These are phyloP conservation scores for Saposhnikovia divaricata DNA, from an alignment of 129 eudicot genomes.

Conservation along the genomic window DNA sequence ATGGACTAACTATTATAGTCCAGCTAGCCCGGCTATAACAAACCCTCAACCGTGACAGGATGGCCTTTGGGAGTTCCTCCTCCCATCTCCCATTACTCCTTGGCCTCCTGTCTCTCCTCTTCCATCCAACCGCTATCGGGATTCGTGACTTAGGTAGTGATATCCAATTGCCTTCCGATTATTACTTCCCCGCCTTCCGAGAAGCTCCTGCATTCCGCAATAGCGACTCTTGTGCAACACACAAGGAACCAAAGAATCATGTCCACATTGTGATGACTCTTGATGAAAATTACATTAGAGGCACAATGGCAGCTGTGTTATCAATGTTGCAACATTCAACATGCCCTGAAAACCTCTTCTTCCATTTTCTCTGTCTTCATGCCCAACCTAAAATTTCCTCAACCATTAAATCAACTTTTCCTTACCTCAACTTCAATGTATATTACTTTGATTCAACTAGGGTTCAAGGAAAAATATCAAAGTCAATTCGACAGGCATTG, in stretches of 20 bases:
- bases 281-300: constrained; percentile 30
- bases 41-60: constrained; percentile 10
- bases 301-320: constrained; percentile 32
- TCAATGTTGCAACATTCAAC: constrained; percentile 36
- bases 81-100: neutral
- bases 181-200: constrained; percentile 18
- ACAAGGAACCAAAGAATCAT: neutral
- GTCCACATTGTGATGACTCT: constrained; percentile 37
- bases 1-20: neutral
- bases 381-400: constrained; percentile 16
- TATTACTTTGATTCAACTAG: constrained; percentile 30
- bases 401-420: constrained; percentile 26
- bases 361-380: constrained; percentile 27
- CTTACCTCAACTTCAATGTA: constrained; percentile 26
- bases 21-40: constrained; percentile 8
- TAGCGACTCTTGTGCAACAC: constrained; percentile 15
- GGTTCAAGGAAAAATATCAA: constrained; percentile 38
- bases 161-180: constrained; percentile 14
- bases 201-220: constrained; percentile 40
- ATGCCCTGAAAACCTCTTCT: constrained; percentile 33
- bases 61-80: constrained; percentile 15
- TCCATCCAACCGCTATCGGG: constrained; percentile 13
- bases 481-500: constrained; percentile 35
- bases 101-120: constrained; percentile 37
- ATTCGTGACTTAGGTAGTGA: neutral